Base-by-base conservation (phyloP, 371 early-diverging fungal species). In the Mortierella sp. region DNA sequence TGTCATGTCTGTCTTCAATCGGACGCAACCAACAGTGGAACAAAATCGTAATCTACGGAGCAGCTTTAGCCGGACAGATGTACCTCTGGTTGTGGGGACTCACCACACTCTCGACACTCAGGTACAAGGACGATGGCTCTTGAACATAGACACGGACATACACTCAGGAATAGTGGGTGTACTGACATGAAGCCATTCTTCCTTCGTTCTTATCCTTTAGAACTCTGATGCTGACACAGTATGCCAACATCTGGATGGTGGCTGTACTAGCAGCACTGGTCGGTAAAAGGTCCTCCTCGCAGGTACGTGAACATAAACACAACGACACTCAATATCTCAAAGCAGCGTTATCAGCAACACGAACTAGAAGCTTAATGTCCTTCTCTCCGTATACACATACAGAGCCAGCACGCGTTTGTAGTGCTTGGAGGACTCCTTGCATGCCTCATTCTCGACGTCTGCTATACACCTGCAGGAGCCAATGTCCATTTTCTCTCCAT, bases 221-320 rank as follows among this genome's bases (percentile, higher is more conserved):
- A 31, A 57, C 56, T 31, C 59, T 80, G 54, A 79, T 80, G 79
- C 42, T 80, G 49, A 80, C 80, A 2, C 78, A 80, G 48, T 80
- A 79, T 19, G 60, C 75, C 24, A 68, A 66, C 19, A 58, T 80
- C 39, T 80, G 80, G 80, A 55, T 70, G 73, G 73, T 63, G 14
- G 59, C 73, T 1, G 58, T 80, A 23, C 30, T 68, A 19, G 79
- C 72, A 26, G 64, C 65, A 9, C n/a, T 71, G 23, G 65, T 59
- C 27, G 70, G 70, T 28, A 76, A 73, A 48, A 53, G 65, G 2
- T 56, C 75, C 21, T 53, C 58, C 14, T 64, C 61, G 6, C 64
- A 64, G 57, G 79, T 68, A 63, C n/a, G n/a, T n/a, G n/a, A n/a
- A n/a, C n/a, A n/a, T n/a, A n/a, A n/a, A n/a, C n/a, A n/a, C n/a